A percentile compares a stretch with the other conserved stretches of the same genome.
Conservation (phyloP, 1,284 basidiomycete species). For the Neonothopanus nambi region DNA sequence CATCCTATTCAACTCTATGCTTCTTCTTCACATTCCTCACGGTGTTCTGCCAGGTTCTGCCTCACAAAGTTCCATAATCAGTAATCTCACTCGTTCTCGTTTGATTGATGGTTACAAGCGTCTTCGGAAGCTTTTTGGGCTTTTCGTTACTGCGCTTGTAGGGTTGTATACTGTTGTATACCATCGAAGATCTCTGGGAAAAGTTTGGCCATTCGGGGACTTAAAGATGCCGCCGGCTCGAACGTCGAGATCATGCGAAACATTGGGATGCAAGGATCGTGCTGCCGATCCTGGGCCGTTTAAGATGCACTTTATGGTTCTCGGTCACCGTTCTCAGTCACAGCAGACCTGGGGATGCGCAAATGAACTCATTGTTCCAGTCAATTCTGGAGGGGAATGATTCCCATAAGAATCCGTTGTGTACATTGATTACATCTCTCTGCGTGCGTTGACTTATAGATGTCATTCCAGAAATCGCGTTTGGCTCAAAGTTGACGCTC, state of each 20-base stretch:
- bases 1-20: constrained; percentile 97
- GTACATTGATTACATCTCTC: no score
- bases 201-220: constrained; percentile 99
- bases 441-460: background rate
- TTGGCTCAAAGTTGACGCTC: constrained; percentile 88
- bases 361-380: no score
- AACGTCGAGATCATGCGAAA: constrained; percentile 83
- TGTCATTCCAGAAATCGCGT: constrained; percentile 59
- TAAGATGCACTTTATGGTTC: no score
- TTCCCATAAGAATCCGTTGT: no score
- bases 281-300: constrained; percentile 88
- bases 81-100: constrained; percentile 88
- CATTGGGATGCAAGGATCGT: constrained; percentile 90
- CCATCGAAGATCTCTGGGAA: constrained; percentile 96
- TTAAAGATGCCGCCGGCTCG: constrained; percentile 88
- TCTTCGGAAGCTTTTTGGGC: constrained; percentile 89
- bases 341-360: no score
- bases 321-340: no score
- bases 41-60: constrained; percentile 94
- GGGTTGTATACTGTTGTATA: constrained; percentile 98
- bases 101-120: constrained; percentile 98
- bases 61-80: no score
- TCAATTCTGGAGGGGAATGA: no score
- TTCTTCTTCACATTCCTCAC: constrained; percentile 99
- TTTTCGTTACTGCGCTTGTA: constrained; percentile 93